Base-by-base conservation (phyloP, 768 basidiomycete species). In the Udeniomyces megalosporus region DNA sequence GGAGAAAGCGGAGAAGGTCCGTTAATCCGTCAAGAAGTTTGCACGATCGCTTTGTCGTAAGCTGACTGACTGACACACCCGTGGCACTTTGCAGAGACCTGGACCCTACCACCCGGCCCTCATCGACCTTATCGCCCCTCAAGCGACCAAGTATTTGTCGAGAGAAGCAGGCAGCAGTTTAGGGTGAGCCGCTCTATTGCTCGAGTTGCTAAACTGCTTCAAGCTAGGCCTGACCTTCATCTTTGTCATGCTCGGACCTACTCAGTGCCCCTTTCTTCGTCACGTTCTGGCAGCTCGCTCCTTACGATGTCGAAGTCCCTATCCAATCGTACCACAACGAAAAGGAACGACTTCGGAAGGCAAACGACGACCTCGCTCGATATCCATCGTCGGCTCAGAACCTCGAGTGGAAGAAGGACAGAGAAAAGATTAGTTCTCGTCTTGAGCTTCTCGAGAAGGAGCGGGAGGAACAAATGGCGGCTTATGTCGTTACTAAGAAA, bases 261-360 rank as follows among this genome's bases (percentile, higher is more conserved):
- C 56, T 29, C 67, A 95, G 93, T 3, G 84, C 90, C 31, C 86
- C 83, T 2, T 97, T 99, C 75, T 96, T 91, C 70, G 74, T 88
- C 50, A 90, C 92, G 2, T 99, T 96, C 75, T 99, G 95, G 95
- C 92, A 96, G 72, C 74, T 97, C 56, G 85, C 88, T 0, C 85
- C 86, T 35, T 88, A 90, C 69, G 95, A 99, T 72, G 78, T 97
- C 35, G 75, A 81, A 0, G 85, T 87, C 14, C 90, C 92, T 0
- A 77, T 79, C 20, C 70, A 80, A 6, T 81, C 81, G 63, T 99
- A 97, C 65, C 83, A 87, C 49, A 84, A 86, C 69, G 86, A 90
- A 69, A 80, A 81, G 32, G 77, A 80, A 28, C 68, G 72, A 22
- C 70, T 77, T 53, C 67, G 65, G 46, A 63, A 61, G 4, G 47